Evolutionary conservation across 768 basidiomycete genomes (phyloP), one percentile per base, ranked within the genome.

Genomic region (Tricholomella constricta): DNA sequence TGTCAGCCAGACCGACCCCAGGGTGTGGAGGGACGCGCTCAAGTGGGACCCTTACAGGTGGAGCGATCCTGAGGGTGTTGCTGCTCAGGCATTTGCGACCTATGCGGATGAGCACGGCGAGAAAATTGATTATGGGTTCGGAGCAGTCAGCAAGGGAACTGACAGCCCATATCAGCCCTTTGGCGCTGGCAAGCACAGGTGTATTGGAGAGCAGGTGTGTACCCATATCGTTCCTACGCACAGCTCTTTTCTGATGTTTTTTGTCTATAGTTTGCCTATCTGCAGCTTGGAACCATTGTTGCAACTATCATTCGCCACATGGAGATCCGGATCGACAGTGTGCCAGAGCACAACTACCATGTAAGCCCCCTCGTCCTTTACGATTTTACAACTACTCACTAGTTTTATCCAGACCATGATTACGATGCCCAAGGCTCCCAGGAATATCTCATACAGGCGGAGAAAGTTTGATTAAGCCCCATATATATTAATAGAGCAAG

Each of bases 161-260:
- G 91, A 95, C 52, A 91, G 88, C 61, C 93, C 92, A 44, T 98
- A 98, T 69, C 91, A 97, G 67, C 97, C 97, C 2, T 99, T 99
- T 63, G 97, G 97, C 56, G 96, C 97, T 46, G 97, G 97, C 25
- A 81, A 91, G 62, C 96, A 98, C 75, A 79, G 95, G 58, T 98
- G 92, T 69, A 95, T 98, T 55, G 92, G 94, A 58, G 94, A 95
- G 73, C 89, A 87, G 75, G 86, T 85, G 41, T 40, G 76, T 69
- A 47, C 3, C 2, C 42, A 45, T 38, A 25, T 31, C 17, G 6
- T 31, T 32, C 45, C 46, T 7, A 35, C 20, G 15, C 7, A 27
- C 20, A 23, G 17, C 47, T 40, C 9, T 15, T 36, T 56, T 20
- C 40, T 55, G 25, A 48, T 51, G 12, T 10, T 27, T 10, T 9